Base-by-base conservation (phyloP, 2,329 filamentous ascomycete species). In the Ascochyta viciae-villosae region DNA sequence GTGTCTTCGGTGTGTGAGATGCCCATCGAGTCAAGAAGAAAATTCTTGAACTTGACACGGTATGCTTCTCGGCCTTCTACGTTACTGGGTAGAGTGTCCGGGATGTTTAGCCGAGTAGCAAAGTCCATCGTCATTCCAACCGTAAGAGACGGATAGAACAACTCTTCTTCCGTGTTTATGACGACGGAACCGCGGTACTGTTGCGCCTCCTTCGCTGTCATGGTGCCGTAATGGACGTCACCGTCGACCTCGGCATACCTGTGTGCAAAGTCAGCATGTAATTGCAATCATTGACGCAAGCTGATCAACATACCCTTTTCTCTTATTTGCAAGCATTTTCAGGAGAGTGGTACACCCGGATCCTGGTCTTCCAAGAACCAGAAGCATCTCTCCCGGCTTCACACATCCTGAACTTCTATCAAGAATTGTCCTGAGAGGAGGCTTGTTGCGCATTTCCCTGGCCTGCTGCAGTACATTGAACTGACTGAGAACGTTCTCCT, bases 171-270 rank as follows among this genome's bases (percentile, higher is more conserved):
- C 0, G 78, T 82, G 57, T 83, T 83, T 75, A 82, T 82, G 8
- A 82, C 92, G 65, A 94, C 90, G 72, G 92, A 89, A 60, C 89
- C 86, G 66, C 91, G 92, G 77, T 95, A 95, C 7, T 72, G 77
- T 62, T 92, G 85, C 1, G 89, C 87, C 75, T 96, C 90, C 45
- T 90, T 89, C 10, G 89, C 84, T 71, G 80, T 67, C 82, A 86
- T 63, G 91, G 87, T 53, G 79, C 65, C 65, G 35, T 54, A 67
- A 15, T 46, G 43, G 15, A 67, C 58, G 7, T 66, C 58, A 26
- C 91, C 91, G 64, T 91, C 87, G 26, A 89, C 89, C 75, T 94
- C 89, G 8, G 89, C 89, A 72, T 90, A 88, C 85, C 61, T 88
- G 83, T 2, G 83, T 82, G 93, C 80, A 76, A 39, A 12, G 13